Percentiles rank a stretch among this genome's conserved stretches.
Conservation (phyloP, 352 stramenopile genomes). For the Phytophthora boehmeriae region DNA sequence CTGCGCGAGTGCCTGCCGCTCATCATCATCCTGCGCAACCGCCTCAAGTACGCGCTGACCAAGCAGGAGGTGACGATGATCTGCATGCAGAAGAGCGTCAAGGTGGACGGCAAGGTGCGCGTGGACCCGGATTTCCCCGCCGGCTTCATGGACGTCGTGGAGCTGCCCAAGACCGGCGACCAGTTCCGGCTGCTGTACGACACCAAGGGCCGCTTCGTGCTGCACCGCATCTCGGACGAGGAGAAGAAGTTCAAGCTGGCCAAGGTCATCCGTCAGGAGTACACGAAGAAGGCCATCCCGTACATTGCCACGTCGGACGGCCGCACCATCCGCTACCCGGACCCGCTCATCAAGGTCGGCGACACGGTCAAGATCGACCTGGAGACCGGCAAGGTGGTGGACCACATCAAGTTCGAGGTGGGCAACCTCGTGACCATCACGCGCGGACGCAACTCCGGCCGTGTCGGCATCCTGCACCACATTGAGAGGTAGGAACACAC, state of each 20-base stretch:
- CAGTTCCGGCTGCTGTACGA: conserved; percentile 98
- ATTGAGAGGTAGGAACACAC: conserved; percentile 95
- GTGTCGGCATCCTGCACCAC: conserved; percentile 97
- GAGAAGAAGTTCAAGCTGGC: conserved; percentile 99
- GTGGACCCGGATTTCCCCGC: conserved; percentile 98
- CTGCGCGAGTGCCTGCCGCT: conserved; percentile 98
- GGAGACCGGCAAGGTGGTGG: conserved; percentile 97
- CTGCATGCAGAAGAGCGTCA: conserved; percentile 99
- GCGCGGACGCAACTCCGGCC: conserved; percentile 96
- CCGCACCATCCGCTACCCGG: conserved; percentile 98
- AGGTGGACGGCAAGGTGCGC: conserved; percentile 97
- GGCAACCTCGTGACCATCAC: conserved; percentile 98
- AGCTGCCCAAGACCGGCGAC: conserved; percentile 97
- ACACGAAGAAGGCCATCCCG: conserved; percentile 97
- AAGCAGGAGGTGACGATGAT: conserved; percentile 99
- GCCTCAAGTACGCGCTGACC: conserved; percentile 99
- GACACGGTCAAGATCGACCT: conserved; percentile 99
- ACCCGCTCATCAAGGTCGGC: conserved; percentile 98
- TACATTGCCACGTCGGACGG: conserved; percentile 99
- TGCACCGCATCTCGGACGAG: conserved; percentile 96
- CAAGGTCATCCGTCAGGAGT: conserved; percentile 96
- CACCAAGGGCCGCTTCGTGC: conserved; percentile 98
- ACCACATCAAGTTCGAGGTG: conserved; percentile 99
- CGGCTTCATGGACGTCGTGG: conserved; percentile 99
- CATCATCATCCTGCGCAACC: conserved; percentile 98